phyloP scores from a whole-genome alignment of 352 stramenopile species.

The Phytophthora foliorum region DNA sequence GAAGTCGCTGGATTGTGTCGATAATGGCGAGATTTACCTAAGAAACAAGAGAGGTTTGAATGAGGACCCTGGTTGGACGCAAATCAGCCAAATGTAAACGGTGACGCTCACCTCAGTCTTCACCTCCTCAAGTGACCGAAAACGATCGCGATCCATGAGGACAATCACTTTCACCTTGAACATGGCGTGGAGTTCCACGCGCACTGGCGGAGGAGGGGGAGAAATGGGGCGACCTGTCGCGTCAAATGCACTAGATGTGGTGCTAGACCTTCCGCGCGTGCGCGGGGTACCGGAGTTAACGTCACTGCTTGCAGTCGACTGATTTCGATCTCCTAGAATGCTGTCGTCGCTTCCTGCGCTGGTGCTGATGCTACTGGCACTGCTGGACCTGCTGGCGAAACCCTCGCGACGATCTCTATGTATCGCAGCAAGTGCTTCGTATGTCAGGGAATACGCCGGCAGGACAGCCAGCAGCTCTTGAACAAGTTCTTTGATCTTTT shows the following conservation, averaged over 20 bases:
- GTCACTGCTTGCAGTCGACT: conserved; percentile 37
- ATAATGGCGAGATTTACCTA: conserved; percentile 81
- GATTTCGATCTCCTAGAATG: conserved; percentile 24
- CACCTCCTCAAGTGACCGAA: conserved; percentile 60
- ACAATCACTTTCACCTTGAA: conserved; percentile 73
- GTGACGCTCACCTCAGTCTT: conserved; percentile 65
- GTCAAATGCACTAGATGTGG: conserved; percentile 40
- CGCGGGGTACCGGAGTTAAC: conserved; percentile 21
- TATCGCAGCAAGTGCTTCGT: conserved; percentile 30
- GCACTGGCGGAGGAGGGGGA: conserved; percentile 36
- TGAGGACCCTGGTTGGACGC: neutral
- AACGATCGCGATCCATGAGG: conserved; percentile 59
- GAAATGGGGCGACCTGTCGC: conserved; percentile 37
- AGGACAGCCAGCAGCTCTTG: conserved; percentile 46
- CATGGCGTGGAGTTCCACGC: conserved; percentile 65
- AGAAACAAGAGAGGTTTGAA: conserved; percentile 4
- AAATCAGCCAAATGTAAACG: neutral
- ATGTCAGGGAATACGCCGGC: conserved; percentile 44
- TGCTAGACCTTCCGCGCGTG: conserved; percentile 26
- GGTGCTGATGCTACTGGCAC: conserved; percentile 41
- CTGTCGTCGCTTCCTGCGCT: conserved; percentile 39
- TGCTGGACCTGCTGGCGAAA: conserved; percentile 33
- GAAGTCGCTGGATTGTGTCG: conserved; percentile 57
- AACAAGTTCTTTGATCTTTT: conserved; percentile 56
- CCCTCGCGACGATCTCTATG: conserved; percentile 32